Conservation (phyloP, 1,284 basidiomycete genomes). For the Chiua sp. region DNA sequence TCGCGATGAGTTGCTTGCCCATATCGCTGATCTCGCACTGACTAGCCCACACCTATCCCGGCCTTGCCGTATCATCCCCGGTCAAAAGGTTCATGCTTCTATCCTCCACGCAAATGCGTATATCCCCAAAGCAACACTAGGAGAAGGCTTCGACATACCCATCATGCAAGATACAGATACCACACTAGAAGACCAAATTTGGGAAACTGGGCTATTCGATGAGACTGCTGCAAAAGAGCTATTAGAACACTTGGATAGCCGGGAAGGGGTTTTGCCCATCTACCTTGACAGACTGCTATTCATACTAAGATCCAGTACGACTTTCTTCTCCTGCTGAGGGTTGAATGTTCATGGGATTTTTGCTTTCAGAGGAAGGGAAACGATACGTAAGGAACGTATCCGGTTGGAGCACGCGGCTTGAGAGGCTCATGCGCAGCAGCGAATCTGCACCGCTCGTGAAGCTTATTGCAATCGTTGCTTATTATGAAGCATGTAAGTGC, state of each 20-base stretch:
- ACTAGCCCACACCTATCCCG: slow-evolving; percentile 21
- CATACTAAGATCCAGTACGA: slow-evolving; percentile 28
- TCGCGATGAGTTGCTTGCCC: neutral
- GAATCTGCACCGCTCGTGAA: slow-evolving; percentile 15
- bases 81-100: slow-evolving; percentile 36
- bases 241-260: slow-evolving; percentile 7
- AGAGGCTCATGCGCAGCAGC: slow-evolving; percentile 11
- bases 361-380: slow-evolving; percentile 28
- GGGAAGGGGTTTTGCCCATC: slow-evolving; percentile 20
- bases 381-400: slow-evolving; percentile 18
- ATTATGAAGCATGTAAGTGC: slow-evolving; percentile 30
- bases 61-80: slow-evolving; percentile 33
- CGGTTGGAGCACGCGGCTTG: slow-evolving; percentile 16
- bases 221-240: slow-evolving; percentile 23
- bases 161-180: slow-evolving; percentile 9
- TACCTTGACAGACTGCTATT: slow-evolving; percentile 34
- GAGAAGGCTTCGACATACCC: slow-evolving; percentile 34
- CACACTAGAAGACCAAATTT: slow-evolving; percentile 13
- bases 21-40: slow-evolving; percentile 2
- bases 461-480: slow-evolving; percentile 29
- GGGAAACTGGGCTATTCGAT: slow-evolving; percentile 35
- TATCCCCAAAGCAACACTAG: slow-evolving; percentile 28
- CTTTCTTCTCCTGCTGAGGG: neutral
- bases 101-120: slow-evolving; percentile 32
- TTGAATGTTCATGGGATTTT: neutral